Evolutionary conservation across 331 rosid species (phyloP).

Genomic region (Prunus yedoensis): DNA sequence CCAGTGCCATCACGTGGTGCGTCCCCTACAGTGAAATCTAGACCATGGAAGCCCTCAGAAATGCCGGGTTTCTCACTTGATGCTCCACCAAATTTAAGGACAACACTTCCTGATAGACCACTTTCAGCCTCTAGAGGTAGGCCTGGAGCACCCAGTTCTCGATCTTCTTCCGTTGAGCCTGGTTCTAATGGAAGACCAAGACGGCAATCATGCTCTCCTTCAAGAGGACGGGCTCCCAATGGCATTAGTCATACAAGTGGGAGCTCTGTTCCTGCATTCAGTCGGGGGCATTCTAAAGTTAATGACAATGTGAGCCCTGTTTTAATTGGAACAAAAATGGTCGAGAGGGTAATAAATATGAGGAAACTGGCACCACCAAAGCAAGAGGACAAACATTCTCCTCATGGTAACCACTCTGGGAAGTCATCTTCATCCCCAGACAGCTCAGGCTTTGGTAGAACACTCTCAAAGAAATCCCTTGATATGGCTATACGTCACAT

Average conservation of each 20-base stretch:
- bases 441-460: slow-evolving; percentile 89
- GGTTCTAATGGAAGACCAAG: slow-evolving; percentile 70
- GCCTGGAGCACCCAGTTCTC: slow-evolving; percentile 82
- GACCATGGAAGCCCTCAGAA: slow-evolving; percentile 94
- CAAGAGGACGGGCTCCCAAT: slow-evolving; percentile 78
- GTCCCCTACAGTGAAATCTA: slow-evolving; percentile 80
- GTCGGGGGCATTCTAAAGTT: slow-evolving; percentile 65
- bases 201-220: slow-evolving; percentile 96
- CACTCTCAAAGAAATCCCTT: slow-evolving; percentile 95
- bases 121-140: slow-evolving; percentile 92
- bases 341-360: slow-evolving; percentile 94
- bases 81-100: slow-evolving; percentile 92
- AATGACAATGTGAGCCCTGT: slow-evolving; percentile 86
- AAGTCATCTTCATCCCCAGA: slow-evolving; percentile 81
- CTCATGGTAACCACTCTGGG: slow-evolving; percentile 68
- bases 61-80: slow-evolving; percentile 95
- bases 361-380: slow-evolving; percentile 86
- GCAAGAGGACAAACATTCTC: slow-evolving; percentile 72
- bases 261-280: slow-evolving; percentile 87
- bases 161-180: slow-evolving; percentile 93
- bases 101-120: slow-evolving; percentile 85
- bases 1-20: slow-evolving; percentile 67
- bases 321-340: slow-evolving; percentile 86
- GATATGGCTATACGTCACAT: slow-evolving; percentile 99
- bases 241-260: slow-evolving; percentile 68